phyloP scores from a whole-genome alignment of 2,329 filamentous ascomycete species.

The Orbilia javanica region DNA sequence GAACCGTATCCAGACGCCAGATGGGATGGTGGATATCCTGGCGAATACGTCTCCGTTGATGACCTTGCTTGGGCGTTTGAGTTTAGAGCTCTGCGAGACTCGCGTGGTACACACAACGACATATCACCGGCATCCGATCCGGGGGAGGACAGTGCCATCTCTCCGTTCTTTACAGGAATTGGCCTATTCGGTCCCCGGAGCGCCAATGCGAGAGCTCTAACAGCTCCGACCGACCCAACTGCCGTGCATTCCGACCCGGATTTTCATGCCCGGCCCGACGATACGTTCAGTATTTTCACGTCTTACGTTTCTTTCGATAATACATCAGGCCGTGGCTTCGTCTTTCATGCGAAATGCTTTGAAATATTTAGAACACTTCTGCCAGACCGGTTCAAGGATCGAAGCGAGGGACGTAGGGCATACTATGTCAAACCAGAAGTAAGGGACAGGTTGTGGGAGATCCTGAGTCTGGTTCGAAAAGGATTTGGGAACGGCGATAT shows the following conservation, averaged over 20 bases:
- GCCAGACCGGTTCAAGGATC: slow-evolving; percentile 50
- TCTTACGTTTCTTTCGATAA: slow-evolving; percentile 57
- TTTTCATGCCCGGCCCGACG: slow-evolving; percentile 42
- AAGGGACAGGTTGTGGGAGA: slow-evolving; percentile 53
- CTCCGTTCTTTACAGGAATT: slow-evolving; percentile 56
- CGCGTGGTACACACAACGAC: slow-evolving; percentile 49
- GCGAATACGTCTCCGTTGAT: slow-evolving; percentile 51
- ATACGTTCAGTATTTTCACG: slow-evolving; percentile 55
- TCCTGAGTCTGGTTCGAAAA: slow-evolving; percentile 47
- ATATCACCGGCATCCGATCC: slow-evolving; percentile 37
- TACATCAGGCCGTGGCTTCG: slow-evolving; percentile 49
- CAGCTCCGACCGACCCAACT: slow-evolving; percentile 48
- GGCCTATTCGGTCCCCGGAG: slow-evolving; percentile 47
- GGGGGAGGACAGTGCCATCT: slow-evolving; percentile 39
- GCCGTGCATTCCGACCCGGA: slow-evolving; percentile 42
- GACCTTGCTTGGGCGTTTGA: slow-evolving; percentile 57
- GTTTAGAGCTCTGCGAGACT: slow-evolving; percentile 55
- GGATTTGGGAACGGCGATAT: slow-evolving; percentile 52
- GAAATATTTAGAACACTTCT: slow-evolving; percentile 53
- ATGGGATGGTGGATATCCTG: slow-evolving; percentile 56
- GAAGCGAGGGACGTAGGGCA: slow-evolving; percentile 37
- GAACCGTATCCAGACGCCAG: slow-evolving; percentile 54
- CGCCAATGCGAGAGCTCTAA: slow-evolving; percentile 50
- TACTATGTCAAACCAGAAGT: slow-evolving; percentile 52
- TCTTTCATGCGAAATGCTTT: slow-evolving; percentile 57